Evolutionary conservation across 2,329 filamentous ascomycete species (phyloP), one percentile per base, ranked within the genome.

Genomic region (Aspergillus sp.): DNA sequence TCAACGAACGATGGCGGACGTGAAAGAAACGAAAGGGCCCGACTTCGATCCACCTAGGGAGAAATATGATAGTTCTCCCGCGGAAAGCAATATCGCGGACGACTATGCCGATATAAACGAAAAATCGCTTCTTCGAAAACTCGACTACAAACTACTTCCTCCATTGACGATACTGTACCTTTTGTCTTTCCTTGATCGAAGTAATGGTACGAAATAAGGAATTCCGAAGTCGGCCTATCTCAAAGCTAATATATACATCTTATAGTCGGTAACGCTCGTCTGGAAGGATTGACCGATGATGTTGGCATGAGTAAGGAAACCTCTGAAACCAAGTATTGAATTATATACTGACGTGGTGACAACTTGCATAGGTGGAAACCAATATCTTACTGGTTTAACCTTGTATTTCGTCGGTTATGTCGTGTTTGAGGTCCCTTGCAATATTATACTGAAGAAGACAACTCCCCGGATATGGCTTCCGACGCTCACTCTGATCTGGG

Each of bases 401-500:
- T 47, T 76, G 0, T 75, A 74, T 58, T 76, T 76, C 54, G 64
- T 76, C 39, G 71, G 70, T 13, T 76, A 76, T 51, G 71, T 74
- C 5, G 55, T 73, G 2, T 75, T 76, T 48, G 73, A 78, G 51
- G 68, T 78, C 7, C 77, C 77, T 3, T 73, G 71, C 63, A 79
- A 79, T 53, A 70, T 77, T 13, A 59, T 75, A n/a, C 59, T 78
- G 7, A 77, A 75, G 46, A 66, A 64, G 50, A 74, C 74, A 2
- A 74, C 70, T 0, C 75, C 75, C 0, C 70, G 70, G 4, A 66
- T 71, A 20, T 77, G 73, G 73, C 66, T 76, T 1, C 73, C 76
- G 0, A 75, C 74, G 0, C 63, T 76, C 13, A 81, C 79, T 53
- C 66, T 82, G 13, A 40, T 69, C 33, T 83, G 81, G 76, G 82